Conservation (phyloP, 176 grass and related monocot genomes). For the Aegilops sharonensis region DNA sequence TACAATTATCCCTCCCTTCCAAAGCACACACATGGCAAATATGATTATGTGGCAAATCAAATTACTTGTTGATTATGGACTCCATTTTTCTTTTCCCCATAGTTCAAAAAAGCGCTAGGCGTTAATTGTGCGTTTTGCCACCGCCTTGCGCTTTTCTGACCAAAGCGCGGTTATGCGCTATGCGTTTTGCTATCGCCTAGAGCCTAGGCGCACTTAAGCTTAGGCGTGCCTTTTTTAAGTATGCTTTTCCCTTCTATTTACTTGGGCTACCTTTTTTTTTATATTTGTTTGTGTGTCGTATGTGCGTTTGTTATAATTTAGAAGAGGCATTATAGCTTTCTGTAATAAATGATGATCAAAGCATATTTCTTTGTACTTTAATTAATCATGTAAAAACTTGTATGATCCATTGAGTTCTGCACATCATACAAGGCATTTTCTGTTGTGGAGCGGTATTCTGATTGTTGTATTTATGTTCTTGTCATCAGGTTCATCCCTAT, state of each 20-base stretch:
- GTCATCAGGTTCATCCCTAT: slow-evolving; percentile 86
- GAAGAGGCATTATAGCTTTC: not conserved
- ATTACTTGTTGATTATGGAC: slow-evolving; percentile 20
- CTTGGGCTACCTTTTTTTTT: not conserved
- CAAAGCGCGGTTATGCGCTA: too few species aligned
- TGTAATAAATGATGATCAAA: not conserved
- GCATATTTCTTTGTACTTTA: not conserved
- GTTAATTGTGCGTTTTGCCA: too few species aligned
- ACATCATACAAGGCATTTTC: slow-evolving; percentile 2
- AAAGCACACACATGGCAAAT: not conserved
- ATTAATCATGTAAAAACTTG: not conserved
- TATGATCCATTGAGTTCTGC: not conserved
- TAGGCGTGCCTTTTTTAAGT: too few species aligned
- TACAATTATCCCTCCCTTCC: slow-evolving; percentile 13
- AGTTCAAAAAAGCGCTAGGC: too few species aligned
- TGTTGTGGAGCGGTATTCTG: not conserved
- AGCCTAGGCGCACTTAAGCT: too few species aligned
- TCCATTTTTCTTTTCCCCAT: not conserved
- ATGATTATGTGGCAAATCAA: not conserved
- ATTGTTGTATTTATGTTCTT: slow-evolving; percentile 1
- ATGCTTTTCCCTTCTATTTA: not conserved
- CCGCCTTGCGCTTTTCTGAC: too few species aligned
- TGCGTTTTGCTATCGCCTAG: too few species aligned
- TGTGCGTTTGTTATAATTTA: not conserved
- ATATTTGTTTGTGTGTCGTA: not conserved